A percentile compares a stretch with the other conserved stretches of the same genome.
Evolutionary conservation across 2,329 filamentous ascomycete genomes (phyloP).

Genomic region (Aspergillus sp.): DNA sequence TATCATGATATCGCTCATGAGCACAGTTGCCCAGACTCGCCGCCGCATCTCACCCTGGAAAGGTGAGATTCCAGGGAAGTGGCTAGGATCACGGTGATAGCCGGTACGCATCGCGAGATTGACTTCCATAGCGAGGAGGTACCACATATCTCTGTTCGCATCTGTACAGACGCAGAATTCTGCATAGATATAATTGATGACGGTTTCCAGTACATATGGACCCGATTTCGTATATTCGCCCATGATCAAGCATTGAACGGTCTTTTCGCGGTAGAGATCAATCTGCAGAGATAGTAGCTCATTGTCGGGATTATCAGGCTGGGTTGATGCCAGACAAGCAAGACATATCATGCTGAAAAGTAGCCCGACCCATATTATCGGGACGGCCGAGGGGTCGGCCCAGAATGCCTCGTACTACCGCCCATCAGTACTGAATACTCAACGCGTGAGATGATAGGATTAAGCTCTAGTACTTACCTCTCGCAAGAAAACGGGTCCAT

Average conservation of each 20-base stretch:
- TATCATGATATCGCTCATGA: slow-evolving; percentile 58
- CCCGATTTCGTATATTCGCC: slow-evolving; percentile 55
- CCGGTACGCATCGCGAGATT: slow-evolving; percentile 61
- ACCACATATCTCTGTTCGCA: slow-evolving; percentile 53
- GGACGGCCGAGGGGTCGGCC: slow-evolving; percentile 34
- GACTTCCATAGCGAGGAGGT: slow-evolving; percentile 54
- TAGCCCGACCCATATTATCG: slow-evolving; percentile 46
- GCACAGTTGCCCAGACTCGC: slow-evolving; percentile 38
- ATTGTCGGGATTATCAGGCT: slow-evolving; percentile 5
- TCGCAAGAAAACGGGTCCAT: slow-evolving; percentile 29
- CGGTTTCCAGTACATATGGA: slow-evolving; percentile 54
- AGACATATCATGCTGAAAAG: slow-evolving; percentile 42
- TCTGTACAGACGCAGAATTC: slow-evolving; percentile 55
- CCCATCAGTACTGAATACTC: slow-evolving; percentile 1
- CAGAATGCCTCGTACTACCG: slow-evolving; percentile 45
- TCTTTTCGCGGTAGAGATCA: slow-evolving; percentile 23
- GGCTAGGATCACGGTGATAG: slow-evolving; percentile 55
- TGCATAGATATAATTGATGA: slow-evolving; percentile 55
- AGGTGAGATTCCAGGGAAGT: slow-evolving; percentile 51
- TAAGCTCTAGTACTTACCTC: slow-evolving; percentile 22
- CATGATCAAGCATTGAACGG: slow-evolving; percentile 55
- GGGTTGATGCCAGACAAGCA: slow-evolving; percentile 13
- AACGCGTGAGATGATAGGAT: slow-evolving; percentile 8
- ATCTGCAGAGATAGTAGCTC: slow-evolving; percentile 11
- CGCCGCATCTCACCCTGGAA: slow-evolving; percentile 55